Conservation (phyloP, 2,329 filamentous ascomycete genomes). For the Xenosphaeropsis pyriputrescens region DNA sequence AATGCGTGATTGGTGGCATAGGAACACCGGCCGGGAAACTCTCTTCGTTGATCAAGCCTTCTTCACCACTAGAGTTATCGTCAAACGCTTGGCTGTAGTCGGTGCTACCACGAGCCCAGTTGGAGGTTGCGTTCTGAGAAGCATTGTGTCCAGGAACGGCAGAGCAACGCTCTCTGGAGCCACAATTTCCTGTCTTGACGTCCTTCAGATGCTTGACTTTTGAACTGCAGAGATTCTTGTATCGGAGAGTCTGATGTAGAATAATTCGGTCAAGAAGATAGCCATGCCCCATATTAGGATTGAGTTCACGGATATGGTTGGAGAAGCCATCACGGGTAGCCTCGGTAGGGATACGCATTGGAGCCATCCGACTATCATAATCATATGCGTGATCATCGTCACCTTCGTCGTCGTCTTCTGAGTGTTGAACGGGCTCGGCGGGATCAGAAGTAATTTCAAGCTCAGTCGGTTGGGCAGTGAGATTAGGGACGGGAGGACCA, state of each 20-base stretch:
- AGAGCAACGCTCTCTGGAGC: slow-evolving; percentile 47
- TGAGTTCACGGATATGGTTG: slow-evolving; percentile 56
- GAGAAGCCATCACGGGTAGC: slow-evolving; percentile 67
- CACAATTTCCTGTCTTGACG: slow-evolving; percentile 41
- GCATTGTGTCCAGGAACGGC: slow-evolving; percentile 49
- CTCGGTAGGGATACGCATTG: slow-evolving; percentile 48
- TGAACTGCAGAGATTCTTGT: slow-evolving; percentile 58
- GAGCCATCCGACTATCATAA: slow-evolving; percentile 43
- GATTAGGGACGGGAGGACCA: slow-evolving; percentile 39
- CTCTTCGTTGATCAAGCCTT: slow-evolving; percentile 54
- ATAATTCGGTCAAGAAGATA: slow-evolving; percentile 71
- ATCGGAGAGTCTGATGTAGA: slow-evolving; percentile 65
- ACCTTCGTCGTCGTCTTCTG: slow-evolving; percentile 38
- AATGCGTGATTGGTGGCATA: slow-evolving; percentile 57
- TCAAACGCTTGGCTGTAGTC: slow-evolving; percentile 12
- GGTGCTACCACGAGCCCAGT: slow-evolving; percentile 36
- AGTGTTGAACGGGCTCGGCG: slow-evolving; percentile 15
- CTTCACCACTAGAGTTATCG: slow-evolving; percentile 50
- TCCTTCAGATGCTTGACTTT: slow-evolving; percentile 55
- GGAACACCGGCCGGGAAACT: slow-evolving; percentile 73
- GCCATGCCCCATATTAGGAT: slow-evolving; percentile 50
- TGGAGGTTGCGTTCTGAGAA: slow-evolving; percentile 41
- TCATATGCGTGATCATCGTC: slow-evolving; percentile 50
- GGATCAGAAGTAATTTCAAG: slow-evolving; percentile 8
- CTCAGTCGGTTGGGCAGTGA: slow-evolving; percentile 29